Base-by-base conservation (phyloP, 2,329 filamentous ascomycete species). In the Penicillium nordicum region DNA sequence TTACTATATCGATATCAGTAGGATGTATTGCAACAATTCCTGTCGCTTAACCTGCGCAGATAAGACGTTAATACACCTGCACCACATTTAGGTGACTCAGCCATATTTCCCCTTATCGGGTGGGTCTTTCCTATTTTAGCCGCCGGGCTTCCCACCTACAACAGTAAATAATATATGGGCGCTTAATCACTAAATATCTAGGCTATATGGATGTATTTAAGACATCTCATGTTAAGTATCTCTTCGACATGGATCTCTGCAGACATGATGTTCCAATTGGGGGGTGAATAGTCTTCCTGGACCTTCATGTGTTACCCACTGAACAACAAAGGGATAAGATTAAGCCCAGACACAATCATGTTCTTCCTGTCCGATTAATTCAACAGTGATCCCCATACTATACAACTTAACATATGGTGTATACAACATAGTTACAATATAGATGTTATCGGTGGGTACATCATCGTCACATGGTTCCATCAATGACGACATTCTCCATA, bases 401-500 rank as follows among this genome's bases (percentile, higher is more conserved):
- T 30, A 12, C 25, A 27, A 27, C n/a, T n/a, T n/a, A n/a, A n/a
- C n/a, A n/a, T n/a, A n/a, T n/a, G n/a, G n/a, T n/a, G n/a, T n/a
- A n/a, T n/a, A n/a, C n/a, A n/a, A n/a, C n/a, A n/a, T n/a, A n/a
- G n/a, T n/a, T n/a, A n/a, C n/a, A n/a, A n/a, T n/a, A n/a, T n/a
- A 18, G 18, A 18, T 34, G 7, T 36, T 47, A 18, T 27, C 7
- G 47, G 36, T 50, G 47, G 47, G 47, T 50, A 49, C 25, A 38
- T 3, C 25, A 5, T 21, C 29, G 30, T 59, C 57, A 50, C 18
- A 48, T n/a, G 57, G 55, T n/a, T 55, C 53, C 57, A 59, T 57
- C 47, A 30, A 60, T 60, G 60, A 60, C 60, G 32, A 36, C 37
- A 55, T 58, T 48, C 55, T 53, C 58, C 58, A 60, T 62, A 56